Evolutionary conservation across 805 yeast species (phyloP).

Genomic region (Lipomyces spencermartinsiae): DNA sequence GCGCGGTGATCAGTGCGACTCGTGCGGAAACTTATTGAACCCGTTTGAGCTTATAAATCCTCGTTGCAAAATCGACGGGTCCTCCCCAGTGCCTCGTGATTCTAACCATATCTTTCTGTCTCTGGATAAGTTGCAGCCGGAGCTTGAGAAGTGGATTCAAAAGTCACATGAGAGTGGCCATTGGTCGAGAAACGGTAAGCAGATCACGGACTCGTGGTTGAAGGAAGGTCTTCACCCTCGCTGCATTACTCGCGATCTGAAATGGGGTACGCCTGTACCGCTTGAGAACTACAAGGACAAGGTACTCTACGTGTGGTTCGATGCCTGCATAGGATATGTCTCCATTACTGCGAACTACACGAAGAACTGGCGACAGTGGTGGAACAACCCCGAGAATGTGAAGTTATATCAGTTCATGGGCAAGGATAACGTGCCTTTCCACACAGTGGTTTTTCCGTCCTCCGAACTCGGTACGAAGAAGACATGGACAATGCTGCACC

Average conservation of each 20-base stretch:
- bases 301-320: constrained; percentile 98
- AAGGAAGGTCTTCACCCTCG: constrained; percentile 91
- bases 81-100: constrained; percentile 77
- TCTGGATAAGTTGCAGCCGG: constrained; percentile 82
- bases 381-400: constrained; percentile 92
- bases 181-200: constrained; percentile 92
- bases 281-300: constrained; percentile 82
- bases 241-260: constrained; percentile 95
- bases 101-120: constrained; percentile 87
- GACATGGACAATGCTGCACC: constrained; percentile 88
- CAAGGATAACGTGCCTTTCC: constrained; percentile 98
- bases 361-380: constrained; percentile 84
- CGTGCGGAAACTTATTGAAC: constrained; percentile 86
- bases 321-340: constrained; percentile 95
- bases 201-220: constrained; percentile 91
- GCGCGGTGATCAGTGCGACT: constrained; percentile 99
- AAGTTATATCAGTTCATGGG: constrained; percentile 97
- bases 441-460: constrained; percentile 96
- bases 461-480: constrained; percentile 87
- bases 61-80: constrained; percentile 89
- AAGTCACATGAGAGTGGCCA: constrained; percentile 71
- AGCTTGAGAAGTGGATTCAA: constrained; percentile 72
- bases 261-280: constrained; percentile 99
- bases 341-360: constrained; percentile 95
- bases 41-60: constrained; percentile 95